Conservation (phyloP, 306 rosid species). For the Ormosia semicastrata region DNA sequence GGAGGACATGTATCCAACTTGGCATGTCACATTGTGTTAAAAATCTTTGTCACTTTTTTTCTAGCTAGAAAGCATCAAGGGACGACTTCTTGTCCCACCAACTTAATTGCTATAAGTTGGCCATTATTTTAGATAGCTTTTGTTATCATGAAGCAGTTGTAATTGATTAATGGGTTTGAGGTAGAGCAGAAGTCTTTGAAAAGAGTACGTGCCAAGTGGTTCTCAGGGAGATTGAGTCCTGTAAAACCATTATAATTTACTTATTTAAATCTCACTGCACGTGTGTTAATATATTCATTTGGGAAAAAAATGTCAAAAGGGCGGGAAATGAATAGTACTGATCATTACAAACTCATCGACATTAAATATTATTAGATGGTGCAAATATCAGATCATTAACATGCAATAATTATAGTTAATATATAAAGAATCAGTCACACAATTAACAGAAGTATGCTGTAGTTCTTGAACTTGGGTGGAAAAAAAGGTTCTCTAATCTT, state of each 20-base stretch:
- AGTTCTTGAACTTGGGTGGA: not conserved
- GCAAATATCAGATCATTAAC: not conserved
- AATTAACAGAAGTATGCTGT: not conserved
- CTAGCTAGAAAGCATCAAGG: not conserved
- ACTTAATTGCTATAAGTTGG: not conserved
- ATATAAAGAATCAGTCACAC: too few relatives aligned
- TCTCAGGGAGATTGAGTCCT: too few relatives aligned
- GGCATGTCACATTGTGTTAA: slow-evolving; percentile 6
- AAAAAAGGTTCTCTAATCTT: not conserved
- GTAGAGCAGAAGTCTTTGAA: too few relatives aligned
- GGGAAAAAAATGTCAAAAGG: not conserved
- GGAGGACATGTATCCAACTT: slow-evolving; percentile 6
- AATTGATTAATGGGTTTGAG: not conserved
- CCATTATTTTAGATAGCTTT: not conserved
- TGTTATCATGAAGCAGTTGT: not conserved
- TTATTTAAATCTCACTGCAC: not conserved
- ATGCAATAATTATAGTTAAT: not conserved
- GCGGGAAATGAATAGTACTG: not conserved
- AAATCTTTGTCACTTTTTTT: not conserved
- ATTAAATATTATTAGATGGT: not conserved
- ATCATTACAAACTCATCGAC: not conserved
- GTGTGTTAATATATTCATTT: not conserved
- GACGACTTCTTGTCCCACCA: slow-evolving; percentile 3
- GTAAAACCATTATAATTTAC: not conserved
- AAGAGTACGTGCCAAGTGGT: too few relatives aligned